Percentiles rank a stretch among this genome's conserved stretches.
Conservation (phyloP, 495 filamentous ascomycete genomes). For the Penicillium angulare region DNA sequence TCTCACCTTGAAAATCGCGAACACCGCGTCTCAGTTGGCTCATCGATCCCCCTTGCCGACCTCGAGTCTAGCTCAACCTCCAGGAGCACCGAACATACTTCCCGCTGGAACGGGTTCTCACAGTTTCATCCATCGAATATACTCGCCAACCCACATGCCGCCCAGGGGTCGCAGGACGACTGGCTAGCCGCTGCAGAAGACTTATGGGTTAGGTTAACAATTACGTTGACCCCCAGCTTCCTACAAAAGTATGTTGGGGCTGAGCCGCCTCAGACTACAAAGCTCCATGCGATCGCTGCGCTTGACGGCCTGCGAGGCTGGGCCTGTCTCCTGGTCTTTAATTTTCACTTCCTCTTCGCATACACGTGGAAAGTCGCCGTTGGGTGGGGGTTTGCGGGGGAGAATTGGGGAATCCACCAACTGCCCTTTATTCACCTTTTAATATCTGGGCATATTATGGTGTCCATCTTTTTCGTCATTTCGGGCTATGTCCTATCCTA, state of each 20-base stretch:
- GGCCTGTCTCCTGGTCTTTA: conserved; percentile 53
- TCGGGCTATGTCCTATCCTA: conserved; percentile 67
- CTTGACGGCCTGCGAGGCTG: conserved; percentile 52
- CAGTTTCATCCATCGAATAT: conserved; percentile 31
- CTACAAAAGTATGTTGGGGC: conserved; percentile 40
- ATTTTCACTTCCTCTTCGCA: conserved; percentile 53
- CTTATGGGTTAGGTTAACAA: conserved; percentile 29
- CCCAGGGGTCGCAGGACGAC: conserved; percentile 25
- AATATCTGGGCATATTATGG: conserved; percentile 66
- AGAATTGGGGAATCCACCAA: conserved; percentile 58
- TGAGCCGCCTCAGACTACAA: conserved; percentile 25
- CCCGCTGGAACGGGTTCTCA: conserved; percentile 27
- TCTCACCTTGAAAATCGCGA: conserved; percentile 4
- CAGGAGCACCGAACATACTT: conserved; percentile 1
- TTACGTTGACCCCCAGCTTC: conserved; percentile 41
- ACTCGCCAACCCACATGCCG: conserved; percentile 23
- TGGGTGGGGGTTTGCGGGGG: conserved; percentile 46
- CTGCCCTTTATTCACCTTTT: conserved; percentile 62
- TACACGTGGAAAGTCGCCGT: conserved; percentile 48
- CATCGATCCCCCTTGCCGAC: conserved; percentile 31
- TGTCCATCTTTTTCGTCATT: conserved; percentile 72
- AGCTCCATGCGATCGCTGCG: conserved; percentile 45
- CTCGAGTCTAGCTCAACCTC: conserved; percentile 25
- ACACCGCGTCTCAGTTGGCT: conserved; percentile 19
- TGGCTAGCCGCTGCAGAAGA: conserved; percentile 30